Evolutionary conservation across 441 rosid genomes (phyloP).

Genomic region (Pelargonium australe): DNA sequence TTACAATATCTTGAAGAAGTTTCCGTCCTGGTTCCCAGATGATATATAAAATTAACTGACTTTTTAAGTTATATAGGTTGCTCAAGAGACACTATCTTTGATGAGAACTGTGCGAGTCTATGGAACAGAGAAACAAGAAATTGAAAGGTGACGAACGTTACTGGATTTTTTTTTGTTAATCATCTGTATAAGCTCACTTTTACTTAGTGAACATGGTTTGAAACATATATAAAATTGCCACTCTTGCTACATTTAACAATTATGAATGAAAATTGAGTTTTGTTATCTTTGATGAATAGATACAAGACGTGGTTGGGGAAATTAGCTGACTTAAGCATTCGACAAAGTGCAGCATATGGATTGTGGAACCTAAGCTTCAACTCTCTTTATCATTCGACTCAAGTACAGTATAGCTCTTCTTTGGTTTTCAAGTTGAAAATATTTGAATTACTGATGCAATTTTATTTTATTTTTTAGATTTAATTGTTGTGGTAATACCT

Average conservation of each 20-base stretch:
- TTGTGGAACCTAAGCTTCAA: constrained; percentile 86
- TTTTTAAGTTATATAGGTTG: constrained; percentile 49
- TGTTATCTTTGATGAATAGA: constrained; percentile 38
- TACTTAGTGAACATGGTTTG: neutral
- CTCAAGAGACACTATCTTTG: constrained; percentile 93
- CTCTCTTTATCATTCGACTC: constrained; percentile 84
- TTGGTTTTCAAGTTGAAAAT: constrained; percentile 12
- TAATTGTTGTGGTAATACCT: neutral
- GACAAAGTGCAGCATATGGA: constrained; percentile 97
- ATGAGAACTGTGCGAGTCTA: constrained; percentile 94
- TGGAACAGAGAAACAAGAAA: constrained; percentile 82
- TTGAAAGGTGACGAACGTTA: constrained; percentile 43
- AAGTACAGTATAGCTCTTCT: constrained; percentile 40
- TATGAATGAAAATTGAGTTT: constrained; percentile 8
- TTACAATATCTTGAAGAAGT: constrained; percentile 12
- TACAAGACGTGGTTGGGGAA: constrained; percentile 72
- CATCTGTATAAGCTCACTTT: neutral
- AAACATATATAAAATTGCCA: neutral
- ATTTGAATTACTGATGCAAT: constrained; percentile 8
- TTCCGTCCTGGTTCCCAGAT: constrained; percentile 10
- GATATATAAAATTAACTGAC: neutral
- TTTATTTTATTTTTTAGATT: neutral
- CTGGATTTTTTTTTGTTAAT: constrained; percentile 5
- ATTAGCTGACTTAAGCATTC: constrained; percentile 72
- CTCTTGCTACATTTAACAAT: constrained; percentile 10